Conservation (phyloP, 1,139 yeast species). For the Yamadazyma friedrichii region DNA sequence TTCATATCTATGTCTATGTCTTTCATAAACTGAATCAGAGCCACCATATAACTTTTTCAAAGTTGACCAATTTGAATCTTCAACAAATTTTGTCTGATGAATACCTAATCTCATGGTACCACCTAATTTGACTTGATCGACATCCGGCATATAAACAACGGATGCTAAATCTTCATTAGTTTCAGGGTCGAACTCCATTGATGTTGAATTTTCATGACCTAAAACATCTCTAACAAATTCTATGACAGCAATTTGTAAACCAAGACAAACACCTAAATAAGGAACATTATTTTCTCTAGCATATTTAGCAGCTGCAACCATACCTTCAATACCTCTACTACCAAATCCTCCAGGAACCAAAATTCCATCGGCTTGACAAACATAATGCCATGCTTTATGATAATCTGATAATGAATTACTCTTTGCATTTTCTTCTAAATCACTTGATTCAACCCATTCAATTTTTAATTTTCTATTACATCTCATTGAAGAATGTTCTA, state of each 20-base stretch:
- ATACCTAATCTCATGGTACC: constrained; percentile 99
- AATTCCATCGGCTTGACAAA: constrained; percentile 95
- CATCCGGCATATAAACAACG: constrained; percentile 98
- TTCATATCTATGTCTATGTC: constrained; percentile 99
- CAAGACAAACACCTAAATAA: constrained; percentile 94
- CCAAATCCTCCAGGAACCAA: constrained; percentile 99
- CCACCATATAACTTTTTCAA: constrained; percentile 82
- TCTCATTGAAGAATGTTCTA: constrained; percentile 93
- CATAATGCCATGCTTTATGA: constrained; percentile 93
- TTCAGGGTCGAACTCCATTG: constrained; percentile 78
- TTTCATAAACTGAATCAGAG: constrained; percentile 69
- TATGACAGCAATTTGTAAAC: constrained; percentile 95
- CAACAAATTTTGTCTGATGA: constrained; percentile 82
- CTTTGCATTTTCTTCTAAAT: constrained; percentile 75
- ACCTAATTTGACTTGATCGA: constrained; percentile 92
- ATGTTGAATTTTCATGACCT: constrained; percentile 67
- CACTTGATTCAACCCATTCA: constrained; percentile 94
- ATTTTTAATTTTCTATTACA: constrained; percentile 81
- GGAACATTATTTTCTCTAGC: constrained; percentile 95
- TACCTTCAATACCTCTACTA: constrained; percentile 95
- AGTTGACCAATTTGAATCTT: constrained; percentile 64
- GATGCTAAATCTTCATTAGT: constrained; percentile 66
- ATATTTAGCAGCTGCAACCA: constrained; percentile 96
- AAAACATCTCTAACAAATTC: constrained; percentile 85
- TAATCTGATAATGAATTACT: constrained; percentile 66